Conservation (phyloP, 495 filamentous ascomycete species). For the Clohesyomyces aquaticus region DNA sequence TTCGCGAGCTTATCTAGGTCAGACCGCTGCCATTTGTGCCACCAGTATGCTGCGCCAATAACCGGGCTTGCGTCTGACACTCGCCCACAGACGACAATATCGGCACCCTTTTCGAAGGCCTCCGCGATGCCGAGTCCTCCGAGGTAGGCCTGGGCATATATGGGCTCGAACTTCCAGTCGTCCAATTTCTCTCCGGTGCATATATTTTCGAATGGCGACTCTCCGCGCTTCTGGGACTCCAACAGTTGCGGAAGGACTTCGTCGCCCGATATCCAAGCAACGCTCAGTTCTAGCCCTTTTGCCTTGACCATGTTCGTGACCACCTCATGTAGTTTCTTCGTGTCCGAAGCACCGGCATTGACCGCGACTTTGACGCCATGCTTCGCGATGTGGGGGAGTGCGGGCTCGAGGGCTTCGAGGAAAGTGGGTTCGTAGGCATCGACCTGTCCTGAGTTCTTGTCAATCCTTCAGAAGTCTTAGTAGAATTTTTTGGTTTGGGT, state of each 20-base stretch:
- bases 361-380: constrained; percentile 60
- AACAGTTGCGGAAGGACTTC: constrained; percentile 55
- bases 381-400: constrained; percentile 55
- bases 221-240: constrained; percentile 46
- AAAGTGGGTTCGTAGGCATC: constrained; percentile 59
- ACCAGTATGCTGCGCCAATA: constrained; percentile 41
- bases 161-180: constrained; percentile 58
- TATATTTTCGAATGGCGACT: constrained; percentile 54
- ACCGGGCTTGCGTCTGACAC: constrained; percentile 47
- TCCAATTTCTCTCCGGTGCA: constrained; percentile 55
- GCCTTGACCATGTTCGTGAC: constrained; percentile 52
- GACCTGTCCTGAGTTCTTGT: constrained; percentile 21
- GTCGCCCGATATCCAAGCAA: constrained; percentile 59
- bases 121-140: constrained; percentile 46
- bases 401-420: constrained; percentile 57
- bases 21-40: constrained; percentile 45
- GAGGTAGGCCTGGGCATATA: constrained; percentile 54
- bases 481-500: background rate
- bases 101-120: constrained; percentile 46
- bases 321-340: constrained; percentile 53
- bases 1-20: constrained; percentile 57
- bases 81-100: constrained; percentile 49
- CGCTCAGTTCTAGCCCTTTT: constrained; percentile 54
- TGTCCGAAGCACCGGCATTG: constrained; percentile 62
- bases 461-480: background rate